Evolutionary conservation across 441 rosid genomes (phyloP), one percentile per base, ranked within the genome.

Genomic region (Biscutella laevigata): DNA sequence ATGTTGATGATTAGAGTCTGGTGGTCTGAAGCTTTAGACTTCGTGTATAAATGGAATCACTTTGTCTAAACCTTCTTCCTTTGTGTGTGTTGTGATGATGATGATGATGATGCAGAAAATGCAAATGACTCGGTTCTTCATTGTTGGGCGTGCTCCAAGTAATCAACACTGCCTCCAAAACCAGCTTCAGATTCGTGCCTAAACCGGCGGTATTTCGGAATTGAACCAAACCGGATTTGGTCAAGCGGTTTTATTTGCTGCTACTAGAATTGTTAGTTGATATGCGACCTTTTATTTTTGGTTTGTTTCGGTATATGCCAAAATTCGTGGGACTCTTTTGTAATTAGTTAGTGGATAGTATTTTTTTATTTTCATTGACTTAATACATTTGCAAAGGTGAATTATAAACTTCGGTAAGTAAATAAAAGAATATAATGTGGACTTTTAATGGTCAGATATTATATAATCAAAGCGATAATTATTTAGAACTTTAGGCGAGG

Each of bases 81-180:
- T 4, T 10, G n/a, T 34, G 4, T 62, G 14, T 6, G 41, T 26
- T 47, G 13, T 46, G n/a, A n/a, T n/a, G n/a, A n/a, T n/a, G n/a
- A n/a, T n/a, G n/a, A n/a, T n/a, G 29, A 39, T 46, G 44, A 16
- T 46, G 51, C 36, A 42, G 62, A n/a, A 53, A 46, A 45, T 44
- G 54, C 8, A 35, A 17, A 6, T 33, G 44, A 33, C 27, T 61
- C 16, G 40, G 36, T n/a, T n/a, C 43, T 34, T 52, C 53, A 20
- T 43, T 11, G 55, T 45, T 10, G 46, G 25, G 44, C 25, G 26
- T 53, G 19, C 24, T 56, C 19, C 12, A 21, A 24, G 19, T 27
- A 17, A 9, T 13, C 53, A 10, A 42, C 20, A 35, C 14, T 19
- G 13, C 7, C 49, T 29, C 39, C 8, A 53, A 53, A 32, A 44